Percentiles rank a stretch among this genome's conserved stretches.
Evolutionary conservation across 2,329 filamentous ascomycete genomes (phyloP).

Genomic region (Cryphonectria carpinicola): DNA sequence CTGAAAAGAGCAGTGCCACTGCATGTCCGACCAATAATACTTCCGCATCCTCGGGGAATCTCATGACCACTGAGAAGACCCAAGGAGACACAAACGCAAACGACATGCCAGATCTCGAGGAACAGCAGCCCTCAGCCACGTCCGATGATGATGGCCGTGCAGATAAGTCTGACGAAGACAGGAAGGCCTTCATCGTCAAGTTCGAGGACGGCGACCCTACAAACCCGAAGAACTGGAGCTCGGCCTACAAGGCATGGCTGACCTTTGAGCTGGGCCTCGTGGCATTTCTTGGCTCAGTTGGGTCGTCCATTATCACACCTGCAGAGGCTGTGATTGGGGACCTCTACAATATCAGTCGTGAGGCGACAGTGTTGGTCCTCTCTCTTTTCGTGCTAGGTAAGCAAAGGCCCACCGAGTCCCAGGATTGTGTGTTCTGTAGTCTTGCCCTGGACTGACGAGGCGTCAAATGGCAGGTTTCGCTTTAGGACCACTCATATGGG

Average conservation of each 20-base stretch:
- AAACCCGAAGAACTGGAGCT: slow-evolving; percentile 53
- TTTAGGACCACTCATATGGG: slow-evolving; percentile 46
- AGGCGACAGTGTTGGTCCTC: slow-evolving; percentile 49
- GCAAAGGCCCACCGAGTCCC: slow-evolving; percentile 30
- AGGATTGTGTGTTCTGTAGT: neutral
- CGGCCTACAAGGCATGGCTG: slow-evolving; percentile 49
- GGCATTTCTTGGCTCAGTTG: slow-evolving; percentile 52
- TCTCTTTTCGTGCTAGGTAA: slow-evolving; percentile 47
- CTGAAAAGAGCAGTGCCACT: neutral
- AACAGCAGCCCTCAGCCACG: neutral
- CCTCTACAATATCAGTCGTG: slow-evolving; percentile 46
- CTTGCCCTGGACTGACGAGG: neutral
- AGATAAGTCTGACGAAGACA: neutral
- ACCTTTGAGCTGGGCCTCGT: slow-evolving; percentile 54
- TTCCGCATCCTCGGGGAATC: neutral
- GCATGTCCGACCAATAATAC: neutral
- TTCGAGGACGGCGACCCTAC: slow-evolving; percentile 39
- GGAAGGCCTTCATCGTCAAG: slow-evolving; percentile 10
- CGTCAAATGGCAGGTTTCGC: slow-evolving; percentile 36
- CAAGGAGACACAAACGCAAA: neutral
- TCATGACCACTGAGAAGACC: neutral
- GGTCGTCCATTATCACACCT: slow-evolving; percentile 54
- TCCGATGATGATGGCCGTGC: neutral
- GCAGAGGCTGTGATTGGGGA: slow-evolving; percentile 47
- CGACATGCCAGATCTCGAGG: neutral